phyloP scores from a whole-genome alignment of 1,139 yeast genomes.

The Pichia sp. region DNA sequence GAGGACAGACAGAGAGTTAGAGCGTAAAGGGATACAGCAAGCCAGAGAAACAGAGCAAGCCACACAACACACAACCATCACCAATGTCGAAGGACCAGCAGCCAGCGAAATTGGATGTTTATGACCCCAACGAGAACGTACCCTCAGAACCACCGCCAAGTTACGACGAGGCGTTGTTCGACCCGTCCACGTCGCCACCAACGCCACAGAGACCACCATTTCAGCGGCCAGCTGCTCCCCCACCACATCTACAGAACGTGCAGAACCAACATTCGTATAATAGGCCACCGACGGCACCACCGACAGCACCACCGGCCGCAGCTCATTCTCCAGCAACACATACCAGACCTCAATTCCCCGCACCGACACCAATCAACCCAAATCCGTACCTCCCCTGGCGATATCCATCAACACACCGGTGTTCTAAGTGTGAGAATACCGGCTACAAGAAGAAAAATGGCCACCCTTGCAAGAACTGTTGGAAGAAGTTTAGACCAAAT shows the following conservation, averaged over 20 bases:
- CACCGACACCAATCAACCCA: constrained; percentile 14
- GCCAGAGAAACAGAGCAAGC: too few species aligned
- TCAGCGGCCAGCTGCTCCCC: too few species aligned
- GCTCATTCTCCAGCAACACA: constrained; percentile 11
- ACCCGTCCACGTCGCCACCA: constrained; percentile 7
- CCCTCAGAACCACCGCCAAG: constrained; percentile 29
- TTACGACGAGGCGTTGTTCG: constrained; percentile 25
- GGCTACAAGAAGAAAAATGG: constrained; percentile 65
- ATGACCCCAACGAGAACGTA: constrained; percentile 16
- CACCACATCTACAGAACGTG: too few species aligned
- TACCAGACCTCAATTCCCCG: too few species aligned
- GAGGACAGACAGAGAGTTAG: too few species aligned
- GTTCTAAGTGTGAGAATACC: constrained; percentile 69
- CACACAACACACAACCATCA: too few species aligned
- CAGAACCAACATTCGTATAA: too few species aligned
- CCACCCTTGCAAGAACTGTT: constrained; percentile 62
- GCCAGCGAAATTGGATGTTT: too few species aligned
- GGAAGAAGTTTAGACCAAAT: constrained; percentile 53
- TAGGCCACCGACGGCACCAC: constrained; percentile 13
- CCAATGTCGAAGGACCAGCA: too few species aligned
- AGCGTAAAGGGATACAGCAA: too few species aligned
- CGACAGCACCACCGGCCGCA: background rate
- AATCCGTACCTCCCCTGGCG: constrained; percentile 51
- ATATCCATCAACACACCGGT: constrained; percentile 55
- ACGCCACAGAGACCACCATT: constrained; percentile 2